phyloP scores from a whole-genome alignment of 768 basidiomycete species.

The Cystobasidium ongulense region DNA sequence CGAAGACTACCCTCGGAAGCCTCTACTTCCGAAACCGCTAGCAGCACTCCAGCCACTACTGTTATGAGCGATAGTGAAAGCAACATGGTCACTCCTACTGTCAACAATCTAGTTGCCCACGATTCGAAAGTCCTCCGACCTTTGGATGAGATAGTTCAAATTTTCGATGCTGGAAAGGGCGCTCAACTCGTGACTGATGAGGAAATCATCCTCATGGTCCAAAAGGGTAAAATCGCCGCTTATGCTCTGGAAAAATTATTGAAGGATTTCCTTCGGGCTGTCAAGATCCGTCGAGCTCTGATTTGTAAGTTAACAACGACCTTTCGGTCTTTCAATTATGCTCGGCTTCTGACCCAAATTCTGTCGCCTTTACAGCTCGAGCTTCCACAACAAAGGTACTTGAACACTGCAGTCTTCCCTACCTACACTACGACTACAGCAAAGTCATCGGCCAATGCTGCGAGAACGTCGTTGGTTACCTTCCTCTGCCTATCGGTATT shows the following conservation, averaged over 20 bases:
- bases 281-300: conserved; percentile 72
- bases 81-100: conserved; percentile 26
- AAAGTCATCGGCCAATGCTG: conserved; percentile 93
- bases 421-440: conserved; percentile 80
- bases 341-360: conserved; percentile 7
- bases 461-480: conserved; percentile 96
- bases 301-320: conserved; percentile 61
- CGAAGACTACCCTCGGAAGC: conserved; percentile 24
- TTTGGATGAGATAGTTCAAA: conserved; percentile 65
- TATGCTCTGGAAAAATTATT: conserved; percentile 92
- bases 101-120: background rate
- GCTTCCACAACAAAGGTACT: conserved; percentile 73
- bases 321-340: background rate
- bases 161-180: conserved; percentile 55
- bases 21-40: conserved; percentile 33
- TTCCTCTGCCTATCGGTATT: conserved; percentile 89
- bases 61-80: conserved; percentile 23
- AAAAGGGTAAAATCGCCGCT: conserved; percentile 86
- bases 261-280: conserved; percentile 79
- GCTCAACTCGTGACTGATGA: conserved; percentile 64
- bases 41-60: conserved; percentile 35
- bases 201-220: conserved; percentile 76
- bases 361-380: conserved; percentile 56
- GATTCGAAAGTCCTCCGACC: conserved; percentile 19
- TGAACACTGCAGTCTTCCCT: conserved; percentile 73